These are phyloP conservation scores for Picea sitchensis DNA, from an alignment of 75 land plant species.

Conservation along the genomic window DNA sequence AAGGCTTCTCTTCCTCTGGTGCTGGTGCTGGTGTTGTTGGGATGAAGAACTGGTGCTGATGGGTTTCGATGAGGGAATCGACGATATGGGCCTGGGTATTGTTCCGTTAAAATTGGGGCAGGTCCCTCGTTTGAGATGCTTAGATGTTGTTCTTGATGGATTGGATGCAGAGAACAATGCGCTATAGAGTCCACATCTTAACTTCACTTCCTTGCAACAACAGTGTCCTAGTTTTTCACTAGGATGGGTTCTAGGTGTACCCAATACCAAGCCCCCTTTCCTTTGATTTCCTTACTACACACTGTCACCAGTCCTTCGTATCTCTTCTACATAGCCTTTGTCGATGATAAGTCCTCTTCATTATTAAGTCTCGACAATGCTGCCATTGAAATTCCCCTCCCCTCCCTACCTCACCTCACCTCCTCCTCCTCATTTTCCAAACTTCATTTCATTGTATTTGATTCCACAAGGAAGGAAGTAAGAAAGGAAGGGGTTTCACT, in stretches of 20 bases:
- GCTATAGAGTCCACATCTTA: too few species aligned
- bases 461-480: neutral
- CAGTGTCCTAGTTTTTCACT: conserved; percentile 47
- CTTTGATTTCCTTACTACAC: conserved; percentile 75
- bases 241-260: conserved; percentile 59
- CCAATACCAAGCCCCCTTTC: conserved; percentile 41
- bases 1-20: too few species aligned
- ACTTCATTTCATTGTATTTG: too few species aligned
- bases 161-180: too few species aligned
- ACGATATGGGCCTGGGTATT: too few species aligned
- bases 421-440: neutral
- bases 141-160: too few species aligned
- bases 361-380: neutral
- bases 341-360: conserved; percentile 25
- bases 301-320: conserved; percentile 79
- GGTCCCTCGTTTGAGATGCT: too few species aligned
- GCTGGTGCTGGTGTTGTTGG: too few species aligned
- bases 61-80: too few species aligned
- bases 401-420: neutral
- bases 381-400: neutral
- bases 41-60: too few species aligned
- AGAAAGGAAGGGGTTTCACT: neutral
- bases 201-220: conserved; percentile 34
- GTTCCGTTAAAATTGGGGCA: too few species aligned
- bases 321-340: conserved; percentile 49